Base-by-base conservation (phyloP, 2,329 filamentous ascomycete species). In the Fusarium coffeatum region DNA sequence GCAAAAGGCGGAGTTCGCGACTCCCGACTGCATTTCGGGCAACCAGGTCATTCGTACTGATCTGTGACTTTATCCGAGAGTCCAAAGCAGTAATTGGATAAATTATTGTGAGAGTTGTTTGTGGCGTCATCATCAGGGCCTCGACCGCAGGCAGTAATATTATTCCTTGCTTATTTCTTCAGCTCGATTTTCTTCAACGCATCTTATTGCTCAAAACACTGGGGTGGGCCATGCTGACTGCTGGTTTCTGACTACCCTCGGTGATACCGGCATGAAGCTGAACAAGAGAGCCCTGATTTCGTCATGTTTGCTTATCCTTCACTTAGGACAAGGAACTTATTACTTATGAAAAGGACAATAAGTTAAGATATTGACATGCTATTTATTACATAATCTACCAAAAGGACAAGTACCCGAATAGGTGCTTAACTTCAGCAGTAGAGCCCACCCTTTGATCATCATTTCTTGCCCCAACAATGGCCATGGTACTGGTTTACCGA, bases 201-300 rank as follows among this genome's bases (percentile, higher is more conserved):
- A 25, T 6, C 23, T 5, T 10, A 30, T 32, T 37, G 11, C 22
- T 25, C 22, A 50, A n/a, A 37, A n/a, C 6, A 15, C 9, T 37
- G 11, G 25, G 16, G 30, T 37, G 30, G 48, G 48, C 8, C 8
- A 37, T 34, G 48, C 30, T 50, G 48, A 37, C 30, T 50, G 48
- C 48, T 50, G 30, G 37, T 30, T 15, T 4, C 9, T 18, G 8
- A 10, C 3, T 18, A 34, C 9, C 11, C 22, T 50, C 16, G 16
- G 16, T 37, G 10, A 37, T 50, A 8, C 30, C 6, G 25, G 48
- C 48, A 50, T 50, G 30, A 37, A 50, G 30, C 48, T 50, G 48
- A 50, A 50, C 10, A 11, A 11, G 9, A 12, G 18, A 50, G 8
- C 20, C 30, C 15, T 34, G 13, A 11, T 49, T 5, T 23, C 16